These are phyloP conservation scores for Yamadazyma jaroonii DNA, from an alignment of 1,139 yeast species.

Conservation along the genomic window DNA sequence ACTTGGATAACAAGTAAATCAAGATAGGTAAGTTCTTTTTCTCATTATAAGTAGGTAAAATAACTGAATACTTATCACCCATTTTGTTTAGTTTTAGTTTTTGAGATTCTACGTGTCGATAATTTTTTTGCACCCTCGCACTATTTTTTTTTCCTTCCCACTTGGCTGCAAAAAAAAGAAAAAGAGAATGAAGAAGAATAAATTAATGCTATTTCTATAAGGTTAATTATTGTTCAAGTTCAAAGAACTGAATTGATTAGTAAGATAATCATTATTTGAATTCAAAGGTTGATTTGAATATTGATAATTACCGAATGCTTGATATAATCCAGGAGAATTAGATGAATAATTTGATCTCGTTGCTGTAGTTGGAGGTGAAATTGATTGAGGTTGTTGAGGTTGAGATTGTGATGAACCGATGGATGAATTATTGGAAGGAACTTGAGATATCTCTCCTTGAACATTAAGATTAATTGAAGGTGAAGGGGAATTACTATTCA, in stretches of 20 bases:
- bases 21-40: constrained; percentile 69
- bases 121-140: neutral
- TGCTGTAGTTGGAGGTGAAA: constrained; percentile 12
- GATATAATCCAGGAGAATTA: constrained; percentile 27
- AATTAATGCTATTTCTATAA: neutral
- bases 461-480: neutral
- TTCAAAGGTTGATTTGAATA: constrained; percentile 6
- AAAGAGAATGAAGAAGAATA: constrained; percentile 1
- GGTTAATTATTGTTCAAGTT: constrained; percentile 23
- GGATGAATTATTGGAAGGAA: constrained; percentile 8
- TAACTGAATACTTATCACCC: constrained; percentile 63
- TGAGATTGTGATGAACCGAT: constrained; percentile 8
- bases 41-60: constrained; percentile 80
- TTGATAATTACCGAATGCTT: constrained; percentile 16
- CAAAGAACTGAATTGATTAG: constrained; percentile 33
- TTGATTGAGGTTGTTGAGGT: constrained; percentile 7
- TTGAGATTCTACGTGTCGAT: constrained; percentile 5
- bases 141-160: neutral
- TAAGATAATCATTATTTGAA: constrained; percentile 4
- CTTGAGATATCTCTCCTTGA: constrained; percentile 10
- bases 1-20: constrained; percentile 66
- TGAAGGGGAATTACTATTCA: constrained; percentile 9
- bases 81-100: constrained; percentile 2
- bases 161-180: neutral
- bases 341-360: constrained; percentile 17